Evolutionary conservation across 2,329 filamentous ascomycete genomes (phyloP), one percentile per base, ranked within the genome.

Genomic region (Myriosclerotinia scirpicola): DNA sequence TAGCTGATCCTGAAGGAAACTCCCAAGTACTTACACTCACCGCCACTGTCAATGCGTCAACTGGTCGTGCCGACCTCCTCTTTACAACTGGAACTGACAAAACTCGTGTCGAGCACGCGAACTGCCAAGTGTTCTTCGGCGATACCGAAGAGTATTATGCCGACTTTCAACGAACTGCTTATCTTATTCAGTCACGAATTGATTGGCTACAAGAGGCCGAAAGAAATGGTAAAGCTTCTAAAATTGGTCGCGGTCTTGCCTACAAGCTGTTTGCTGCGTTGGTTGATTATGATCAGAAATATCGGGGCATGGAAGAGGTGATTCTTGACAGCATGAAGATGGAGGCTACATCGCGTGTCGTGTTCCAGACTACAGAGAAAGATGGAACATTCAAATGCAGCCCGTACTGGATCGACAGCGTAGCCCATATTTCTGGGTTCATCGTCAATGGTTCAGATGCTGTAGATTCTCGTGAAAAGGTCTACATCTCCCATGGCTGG

Each of bases 261-360:
- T 95, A 95, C 83, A 93, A 93, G 79, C 83, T 89, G 62, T 85
- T 84, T 71, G 80, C 80, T 56, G 81, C 83, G 53, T 77, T 87
- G 0, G 85, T 87, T 7, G 83, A 87, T 72, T 88, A 87, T 69
- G 78, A 81, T 20, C 76, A 74, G 11, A 79, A 79, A 48, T 88
- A 85, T 74, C 80, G 79, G 63, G 85, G 84, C 34, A 87, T 87
- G 78, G 81, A 86, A 50, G 83, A 85, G 65, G 84, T 88, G 8
- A 81, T 87, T 46, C 78, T 88, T 8, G 73, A 75, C 53, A 76
- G 79, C 62, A 86, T 87, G 60, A 72, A 77, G 15, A 79, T 79
- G 70, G 80, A 82, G 73, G 80, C 81, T 48, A 79, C 80, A 44
- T 77, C 79, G 69, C 76, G 75, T 73, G 73, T 82, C 44, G 72